Base-by-base conservation (phyloP, 495 filamentous ascomycete genomes). In the Amphirosellinia nigrospora region DNA sequence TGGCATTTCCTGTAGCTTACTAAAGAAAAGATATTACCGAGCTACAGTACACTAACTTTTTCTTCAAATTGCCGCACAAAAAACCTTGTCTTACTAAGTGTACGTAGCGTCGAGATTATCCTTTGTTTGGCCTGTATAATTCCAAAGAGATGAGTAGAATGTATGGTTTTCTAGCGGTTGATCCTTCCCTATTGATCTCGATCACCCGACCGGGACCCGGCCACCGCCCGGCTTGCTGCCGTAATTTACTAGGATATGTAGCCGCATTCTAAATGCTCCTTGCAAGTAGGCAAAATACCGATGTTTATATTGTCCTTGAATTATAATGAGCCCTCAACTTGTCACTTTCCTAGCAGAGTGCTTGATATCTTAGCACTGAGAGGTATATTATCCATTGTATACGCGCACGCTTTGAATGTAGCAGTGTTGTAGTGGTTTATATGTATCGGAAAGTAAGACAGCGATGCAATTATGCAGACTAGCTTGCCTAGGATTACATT, bases 131-230 rank as follows among this genome's bases (percentile, higher is more conserved):
- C 55, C 32, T 23, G 0, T 36, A 30, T 43, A 38, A 65, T 65
- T 65, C 63, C 63, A 65, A 65, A 53, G 34, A 52, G 34, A 34
- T 15, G 8, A 41, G 11, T 34, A 13, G 3, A 23, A 34, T 19
- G 61, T 21, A 32, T 21, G 15, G 63, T 30, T 16, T 65, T 65
- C 26, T 19, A 65, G 63, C n/a, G 45, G 61, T 13, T 53, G 30
- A 65, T 53, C 63, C 46, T 65, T 53, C 46, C 13, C 45, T 65
- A 34, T 53, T 64, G 30, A 65, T 21, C 63, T 21, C 45, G 4
- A 48, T 60, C 19, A 48, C 41, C 61, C 38, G 2, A 39, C 23
- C 8, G 28, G 9, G 45, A 21, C 36, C 59, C 21, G 38, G 23
- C 23, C 38, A 62, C 6, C 23, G 16, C 46, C 61, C 63, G 46